Evolutionary conservation across 371 early-diverging fungal genomes (phyloP).

Genomic region (Dinochytrium kinnereticum): DNA sequence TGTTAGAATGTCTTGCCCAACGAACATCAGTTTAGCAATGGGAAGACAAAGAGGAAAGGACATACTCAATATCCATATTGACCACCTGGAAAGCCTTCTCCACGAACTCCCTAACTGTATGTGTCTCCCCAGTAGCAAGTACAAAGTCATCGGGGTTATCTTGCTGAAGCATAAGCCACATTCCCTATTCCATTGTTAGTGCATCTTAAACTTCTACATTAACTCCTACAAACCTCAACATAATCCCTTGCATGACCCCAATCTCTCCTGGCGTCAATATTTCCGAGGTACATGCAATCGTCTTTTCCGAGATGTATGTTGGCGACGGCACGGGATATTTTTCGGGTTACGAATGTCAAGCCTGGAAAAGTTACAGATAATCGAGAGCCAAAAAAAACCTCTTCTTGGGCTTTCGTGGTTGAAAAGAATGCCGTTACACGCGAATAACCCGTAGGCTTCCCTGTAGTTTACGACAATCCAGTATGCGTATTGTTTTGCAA

Average conservation of each 20-base stretch:
- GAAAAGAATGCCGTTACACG: constrained; percentile 86
- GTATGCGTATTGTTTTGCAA: constrained; percentile 83
- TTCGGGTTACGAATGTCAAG: constrained; percentile 83
- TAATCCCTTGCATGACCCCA: constrained; percentile 92
- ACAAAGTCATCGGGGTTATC: constrained; percentile 81
- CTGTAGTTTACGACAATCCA: constrained; percentile 86
- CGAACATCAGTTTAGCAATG: not conserved
- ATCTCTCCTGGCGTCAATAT: constrained; percentile 84
- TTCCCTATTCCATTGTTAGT: constrained; percentile 58
- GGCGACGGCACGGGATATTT: constrained; percentile 84
- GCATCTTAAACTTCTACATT: not conserved
- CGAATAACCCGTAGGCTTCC: constrained; percentile 82
- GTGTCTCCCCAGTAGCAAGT: constrained; percentile 83
- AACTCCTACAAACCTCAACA: constrained; percentile 51
- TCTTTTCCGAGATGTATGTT: constrained; percentile 74
- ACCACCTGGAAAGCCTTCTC: constrained; percentile 79
- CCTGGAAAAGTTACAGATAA: constrained; percentile 49
- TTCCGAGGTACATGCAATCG: constrained; percentile 78
- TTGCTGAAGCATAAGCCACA: constrained; percentile 89
- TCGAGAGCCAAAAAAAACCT: constrained; percentile 41
- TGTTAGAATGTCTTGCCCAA: too few relatives aligned
- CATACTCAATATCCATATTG: constrained; percentile 64
- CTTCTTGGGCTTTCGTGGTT: constrained; percentile 87
- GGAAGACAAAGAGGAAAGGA: not conserved
- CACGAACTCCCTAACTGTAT: constrained; percentile 82